phyloP scores from a whole-genome alignment of 2,329 filamentous ascomycete genomes.

The Uncinocarpus reesii region DNA sequence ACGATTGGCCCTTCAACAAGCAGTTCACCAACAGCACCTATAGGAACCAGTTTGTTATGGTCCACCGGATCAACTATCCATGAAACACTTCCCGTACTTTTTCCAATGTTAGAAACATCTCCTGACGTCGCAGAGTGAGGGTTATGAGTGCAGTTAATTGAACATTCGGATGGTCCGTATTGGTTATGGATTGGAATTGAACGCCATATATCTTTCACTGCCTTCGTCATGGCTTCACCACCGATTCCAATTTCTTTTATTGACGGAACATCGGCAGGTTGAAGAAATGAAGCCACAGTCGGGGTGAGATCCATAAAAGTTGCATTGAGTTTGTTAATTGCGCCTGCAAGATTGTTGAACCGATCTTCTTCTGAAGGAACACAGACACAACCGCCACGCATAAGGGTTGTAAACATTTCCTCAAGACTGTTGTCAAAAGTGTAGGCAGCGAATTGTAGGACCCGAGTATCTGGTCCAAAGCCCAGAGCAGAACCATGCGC shows the following conservation, averaged over 20 bases:
- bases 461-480: slow-evolving; percentile 25
- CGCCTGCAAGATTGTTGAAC: slow-evolving; percentile 38
- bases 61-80: slow-evolving; percentile 37
- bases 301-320: slow-evolving; percentile 48
- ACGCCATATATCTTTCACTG: slow-evolving; percentile 18
- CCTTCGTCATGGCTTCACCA: slow-evolving; percentile 27
- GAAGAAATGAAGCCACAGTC: slow-evolving; percentile 39
- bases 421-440: slow-evolving; percentile 37
- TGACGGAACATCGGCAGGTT: slow-evolving; percentile 30
- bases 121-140: slow-evolving; percentile 10
- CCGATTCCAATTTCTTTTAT: slow-evolving; percentile 30
- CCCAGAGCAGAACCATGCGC: slow-evolving; percentile 38
- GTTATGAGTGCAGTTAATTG: slow-evolving; percentile 17
- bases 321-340: slow-evolving; percentile 39
- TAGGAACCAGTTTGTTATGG: slow-evolving; percentile 26
- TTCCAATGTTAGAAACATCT: slow-evolving; percentile 16
- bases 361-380: slow-evolving; percentile 36
- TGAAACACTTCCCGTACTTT: slow-evolving; percentile 13
- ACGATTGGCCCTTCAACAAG: slow-evolving; percentile 31
- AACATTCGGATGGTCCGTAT: slow-evolving; percentile 19
- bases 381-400: slow-evolving; percentile 36
- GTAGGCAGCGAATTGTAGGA: slow-evolving; percentile 37
- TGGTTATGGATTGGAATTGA: slow-evolving; percentile 16
- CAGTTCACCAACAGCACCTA: slow-evolving; percentile 31
- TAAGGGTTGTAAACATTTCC: slow-evolving; percentile 27